phyloP scores from a whole-genome alignment of 78 protist genomes.

The Dictyostelium intermedium region DNA sequence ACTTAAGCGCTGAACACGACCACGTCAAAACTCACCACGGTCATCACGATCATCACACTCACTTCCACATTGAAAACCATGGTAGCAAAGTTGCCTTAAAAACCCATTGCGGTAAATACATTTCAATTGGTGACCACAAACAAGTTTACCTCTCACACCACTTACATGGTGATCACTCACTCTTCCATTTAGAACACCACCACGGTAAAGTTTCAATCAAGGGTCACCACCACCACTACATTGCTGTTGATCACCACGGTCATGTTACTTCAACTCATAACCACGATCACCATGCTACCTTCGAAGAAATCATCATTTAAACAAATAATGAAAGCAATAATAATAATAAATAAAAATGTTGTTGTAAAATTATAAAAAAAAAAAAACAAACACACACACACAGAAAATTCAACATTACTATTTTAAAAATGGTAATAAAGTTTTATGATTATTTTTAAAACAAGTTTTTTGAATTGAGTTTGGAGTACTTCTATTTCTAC shows the following conservation, averaged over 20 bases:
- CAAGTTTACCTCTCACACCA: slow-evolving; percentile 6
- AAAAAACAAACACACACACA: too few relatives aligned
- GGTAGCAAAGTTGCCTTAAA: not conserved
- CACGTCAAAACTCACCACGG: not conserved
- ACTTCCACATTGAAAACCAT: not conserved
- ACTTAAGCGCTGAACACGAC: not conserved
- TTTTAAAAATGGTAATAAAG: not conserved
- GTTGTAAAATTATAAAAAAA: not conserved
- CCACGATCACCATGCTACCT: not conserved
- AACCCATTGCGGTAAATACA: not conserved
- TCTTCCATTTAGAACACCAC: slow-evolving; percentile 5
- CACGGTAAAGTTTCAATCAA: not conserved
- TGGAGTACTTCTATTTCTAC: not conserved
- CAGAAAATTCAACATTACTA: not conserved
- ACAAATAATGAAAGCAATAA: not conserved
- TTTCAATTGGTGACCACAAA: slow-evolving; percentile 5
- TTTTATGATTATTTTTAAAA: not conserved
- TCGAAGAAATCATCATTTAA: not conserved
- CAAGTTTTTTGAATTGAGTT: not conserved
- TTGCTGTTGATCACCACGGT: not conserved
- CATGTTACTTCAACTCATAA: not conserved
- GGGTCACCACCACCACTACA: slow-evolving; percentile 4
- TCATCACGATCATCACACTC: slow-evolving; percentile 1
- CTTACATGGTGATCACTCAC: slow-evolving; percentile 9
- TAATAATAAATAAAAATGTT: not conserved